Percentiles rank a stretch among this genome's conserved stretches.
Evolutionary conservation across 345 rosid species (phyloP).

Genomic region (Draba incana): DNA sequence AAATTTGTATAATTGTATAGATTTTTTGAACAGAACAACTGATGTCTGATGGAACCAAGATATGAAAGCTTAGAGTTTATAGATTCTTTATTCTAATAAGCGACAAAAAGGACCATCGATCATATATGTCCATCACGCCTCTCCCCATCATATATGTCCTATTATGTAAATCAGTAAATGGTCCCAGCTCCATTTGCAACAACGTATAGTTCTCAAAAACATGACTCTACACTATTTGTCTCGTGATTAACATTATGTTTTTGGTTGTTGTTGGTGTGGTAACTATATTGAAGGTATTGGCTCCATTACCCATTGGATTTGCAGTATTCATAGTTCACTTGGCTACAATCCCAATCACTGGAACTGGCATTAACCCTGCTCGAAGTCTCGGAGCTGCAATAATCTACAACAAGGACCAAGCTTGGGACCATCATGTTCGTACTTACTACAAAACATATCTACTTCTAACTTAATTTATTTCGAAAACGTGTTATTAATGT

Average conservation of each 20-base stretch:
- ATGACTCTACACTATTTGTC: slow-evolving; percentile 15
- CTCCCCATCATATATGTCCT: slow-evolving; percentile 25
- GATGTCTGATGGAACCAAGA: too few relatives aligned
- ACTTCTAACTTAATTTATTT: neutral
- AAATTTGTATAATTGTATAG: too few relatives aligned
- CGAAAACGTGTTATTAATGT: neutral
- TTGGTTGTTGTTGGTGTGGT: neutral
- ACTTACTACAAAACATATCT: neutral
- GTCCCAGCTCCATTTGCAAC: slow-evolving; percentile 33
- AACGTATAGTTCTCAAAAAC: slow-evolving; percentile 30
- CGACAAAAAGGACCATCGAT: slow-evolving; percentile 14
- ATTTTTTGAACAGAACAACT: too few relatives aligned
- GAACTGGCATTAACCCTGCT: slow-evolving; percentile 96
- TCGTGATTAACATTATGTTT: slow-evolving; percentile 28
- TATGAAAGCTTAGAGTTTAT: neutral
- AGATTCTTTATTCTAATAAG: slow-evolving; percentile 33
- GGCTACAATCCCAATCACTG: slow-evolving; percentile 93
- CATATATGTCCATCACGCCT: slow-evolving; percentile 30
- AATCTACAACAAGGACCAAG: slow-evolving; percentile 67
- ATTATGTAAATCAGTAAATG: slow-evolving; percentile 2
- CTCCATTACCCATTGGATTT: slow-evolving; percentile 95
- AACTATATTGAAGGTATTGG: slow-evolving; percentile 63
- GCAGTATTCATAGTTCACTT: slow-evolving; percentile 96
- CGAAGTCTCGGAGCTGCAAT: slow-evolving; percentile 96
- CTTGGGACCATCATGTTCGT: slow-evolving; percentile 92